These are phyloP conservation scores for Dacryopinax primogenitus DNA, from an alignment of 768 basidiomycete species.

Conservation along the genomic window DNA sequence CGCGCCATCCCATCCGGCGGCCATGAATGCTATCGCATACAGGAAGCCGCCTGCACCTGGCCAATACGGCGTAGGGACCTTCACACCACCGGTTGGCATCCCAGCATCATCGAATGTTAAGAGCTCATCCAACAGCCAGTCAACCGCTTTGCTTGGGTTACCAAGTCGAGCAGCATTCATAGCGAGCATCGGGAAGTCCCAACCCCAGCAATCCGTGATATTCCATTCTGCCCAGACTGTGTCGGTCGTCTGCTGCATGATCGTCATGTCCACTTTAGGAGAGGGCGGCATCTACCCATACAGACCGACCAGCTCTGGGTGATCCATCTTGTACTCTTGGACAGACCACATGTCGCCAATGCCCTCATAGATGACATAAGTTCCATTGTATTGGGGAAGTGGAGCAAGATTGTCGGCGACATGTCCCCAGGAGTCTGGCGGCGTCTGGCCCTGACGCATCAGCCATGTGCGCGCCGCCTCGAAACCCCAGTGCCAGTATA, in stretches of 20 bases:
- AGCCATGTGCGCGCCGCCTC: conserved; percentile 40
- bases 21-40: conserved; percentile 45
- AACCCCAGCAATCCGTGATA: conserved; percentile 44
- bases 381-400: conserved; percentile 40
- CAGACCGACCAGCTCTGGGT: conserved; percentile 44
- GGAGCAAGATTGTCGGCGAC: conserved; percentile 38
- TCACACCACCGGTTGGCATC: conserved; percentile 45
- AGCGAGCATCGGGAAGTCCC: conserved; percentile 53
- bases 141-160: conserved; percentile 37
- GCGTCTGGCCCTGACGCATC: conserved; percentile 30
- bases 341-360: conserved; percentile 43
- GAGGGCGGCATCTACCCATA: conserved; percentile 47
- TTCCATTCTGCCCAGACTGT: conserved; percentile 47
- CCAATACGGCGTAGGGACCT: conserved; percentile 48
- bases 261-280: conserved; percentile 35
- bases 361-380: conserved; percentile 46
- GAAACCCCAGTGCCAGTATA: conserved; percentile 45
- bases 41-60: conserved; percentile 44
- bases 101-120: conserved; percentile 49
- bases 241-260: conserved; percentile 39
- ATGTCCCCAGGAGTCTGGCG: conserved; percentile 33
- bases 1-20: conserved; percentile 42
- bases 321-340: conserved; percentile 41
- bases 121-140: conserved; percentile 42
- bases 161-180: conserved; percentile 48